These are phyloP conservation scores for Davidsoniella eucalypti DNA, from an alignment of 2,329 filamentous ascomycete species.

Conservation along the genomic window DNA sequence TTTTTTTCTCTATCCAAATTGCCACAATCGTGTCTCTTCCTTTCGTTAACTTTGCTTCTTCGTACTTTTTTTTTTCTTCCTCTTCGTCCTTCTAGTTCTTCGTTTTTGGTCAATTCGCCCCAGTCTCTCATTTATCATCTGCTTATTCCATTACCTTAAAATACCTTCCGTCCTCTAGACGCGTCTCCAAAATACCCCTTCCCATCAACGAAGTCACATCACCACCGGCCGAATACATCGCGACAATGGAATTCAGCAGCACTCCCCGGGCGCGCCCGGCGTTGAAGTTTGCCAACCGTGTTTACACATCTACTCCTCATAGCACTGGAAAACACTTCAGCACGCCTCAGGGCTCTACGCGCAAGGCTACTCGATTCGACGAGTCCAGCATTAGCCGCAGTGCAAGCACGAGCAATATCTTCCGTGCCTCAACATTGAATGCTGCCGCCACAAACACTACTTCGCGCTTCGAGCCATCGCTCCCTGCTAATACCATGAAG, in stretches of 20 bases:
- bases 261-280: slow-evolving; percentile 21
- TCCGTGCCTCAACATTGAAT: slow-evolving; percentile 23
- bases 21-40: slow-evolving; percentile 5
- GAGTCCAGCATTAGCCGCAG: slow-evolving; percentile 20
- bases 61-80: slow-evolving; percentile 1
- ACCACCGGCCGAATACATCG: neutral
- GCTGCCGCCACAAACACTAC: slow-evolving; percentile 19
- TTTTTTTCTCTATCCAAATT: neutral
- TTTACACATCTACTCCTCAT: slow-evolving; percentile 19
- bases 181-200: slow-evolving; percentile 1
- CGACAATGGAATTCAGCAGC: slow-evolving; percentile 7
- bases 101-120: slow-evolving; percentile 4
- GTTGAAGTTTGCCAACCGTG: slow-evolving; percentile 28
- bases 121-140: neutral
- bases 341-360: slow-evolving; percentile 24
- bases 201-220: neutral
- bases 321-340: slow-evolving; percentile 19
- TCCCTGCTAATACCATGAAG: slow-evolving; percentile 29
- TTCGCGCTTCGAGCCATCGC: slow-evolving; percentile 28
- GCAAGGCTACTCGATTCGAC: slow-evolving; percentile 16
- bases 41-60: slow-evolving; percentile 4
- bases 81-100: neutral
- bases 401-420: slow-evolving; percentile 25
- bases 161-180: neutral
- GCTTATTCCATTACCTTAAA: neutral